Base-by-base conservation (phyloP, 2,329 filamentous ascomycete species). In the Trichoderma polysporum region DNA sequence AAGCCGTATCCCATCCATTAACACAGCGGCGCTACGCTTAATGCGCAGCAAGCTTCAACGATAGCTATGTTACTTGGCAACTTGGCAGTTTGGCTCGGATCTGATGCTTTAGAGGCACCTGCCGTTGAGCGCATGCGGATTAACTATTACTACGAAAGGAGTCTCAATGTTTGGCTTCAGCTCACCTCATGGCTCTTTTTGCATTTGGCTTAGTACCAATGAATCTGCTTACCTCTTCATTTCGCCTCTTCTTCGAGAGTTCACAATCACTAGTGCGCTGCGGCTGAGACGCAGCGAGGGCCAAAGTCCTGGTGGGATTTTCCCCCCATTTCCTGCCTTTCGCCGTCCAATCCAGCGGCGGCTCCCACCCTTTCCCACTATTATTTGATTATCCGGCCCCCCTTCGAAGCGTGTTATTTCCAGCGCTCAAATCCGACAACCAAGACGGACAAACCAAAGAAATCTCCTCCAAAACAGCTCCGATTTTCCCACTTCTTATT, bases 401-500 rank as follows among this genome's bases (percentile, higher is more conserved):
- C 59, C 49, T 63, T 45, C 37, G 35, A 35, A 45, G 63, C 31
- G 52, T 66, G 64, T 69, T 71, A 70, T 70, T 69, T 68, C 76
- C 76, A 76, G 73, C 71, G 70, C 69, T 67, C 71, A 70, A 72
- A 72, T 69, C 63, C 66, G 58, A 56, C 61, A 50, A 58, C 63
- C 49, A 53, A 53, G 49, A 54, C 35, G 60, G 33, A 63, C 49
- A 17, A 45, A 45, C 60, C 60, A 33, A 31, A 45, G 33, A 52
- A 52, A 59, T 37, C 27, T 47, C 61, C 61, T 47, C 61, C 47
- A 25, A 33, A 62, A 49, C 29, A 47, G 52, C 50, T 54, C 37
- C 61, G 41, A 56, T 57, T 57, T 57, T 27, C 37, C 60, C 50
- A 49, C 10, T 17, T 25, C 47, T 65, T 65, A 65, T 65, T 65